Conservation (phyloP, 768 basidiomycete species). For the Trametes cinnabarina region DNA sequence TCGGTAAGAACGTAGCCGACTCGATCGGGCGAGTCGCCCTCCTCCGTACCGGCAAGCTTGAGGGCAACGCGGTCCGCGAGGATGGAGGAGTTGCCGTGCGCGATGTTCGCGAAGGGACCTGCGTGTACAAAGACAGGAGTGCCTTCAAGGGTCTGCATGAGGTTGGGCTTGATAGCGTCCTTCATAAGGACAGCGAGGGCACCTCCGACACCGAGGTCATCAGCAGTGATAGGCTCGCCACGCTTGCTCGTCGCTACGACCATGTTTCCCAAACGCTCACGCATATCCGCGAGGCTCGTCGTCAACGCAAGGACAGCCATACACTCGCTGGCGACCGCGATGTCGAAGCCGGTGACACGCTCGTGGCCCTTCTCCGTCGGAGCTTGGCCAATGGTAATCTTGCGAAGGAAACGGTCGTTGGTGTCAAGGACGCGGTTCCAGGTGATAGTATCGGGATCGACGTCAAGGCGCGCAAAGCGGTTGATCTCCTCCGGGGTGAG, state of each 20-base stretch:
- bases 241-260: slow-evolving; percentile 92
- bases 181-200: slow-evolving; percentile 97
- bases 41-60: slow-evolving; percentile 94
- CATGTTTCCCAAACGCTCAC: slow-evolving; percentile 90
- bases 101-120: slow-evolving; percentile 98
- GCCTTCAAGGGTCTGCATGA: slow-evolving; percentile 98
- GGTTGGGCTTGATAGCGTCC: slow-evolving; percentile 97
- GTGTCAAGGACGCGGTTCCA: slow-evolving; percentile 98
- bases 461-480: slow-evolving; percentile 86
- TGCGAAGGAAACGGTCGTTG: slow-evolving; percentile 95
- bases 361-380: slow-evolving; percentile 87
- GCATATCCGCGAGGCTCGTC: slow-evolving; percentile 88
- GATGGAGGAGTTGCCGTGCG: slow-evolving; percentile 97
- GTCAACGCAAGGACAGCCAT: slow-evolving; percentile 97
- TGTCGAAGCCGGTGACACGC: slow-evolving; percentile 92
- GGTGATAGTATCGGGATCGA: slow-evolving; percentile 88
- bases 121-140: slow-evolving; percentile 99
- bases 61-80: slow-evolving; percentile 96
- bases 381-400: slow-evolving; percentile 89
- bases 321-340: slow-evolving; percentile 93
- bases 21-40: slow-evolving; percentile 77
- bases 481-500: slow-evolving; percentile 91
- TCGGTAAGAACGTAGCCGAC: slow-evolving; percentile 97
- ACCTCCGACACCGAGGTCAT: slow-evolving; percentile 93
- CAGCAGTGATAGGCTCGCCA: slow-evolving; percentile 91